Base-by-base conservation (phyloP, 2,329 filamentous ascomycete genomes). In the Didymella sp. region DNA sequence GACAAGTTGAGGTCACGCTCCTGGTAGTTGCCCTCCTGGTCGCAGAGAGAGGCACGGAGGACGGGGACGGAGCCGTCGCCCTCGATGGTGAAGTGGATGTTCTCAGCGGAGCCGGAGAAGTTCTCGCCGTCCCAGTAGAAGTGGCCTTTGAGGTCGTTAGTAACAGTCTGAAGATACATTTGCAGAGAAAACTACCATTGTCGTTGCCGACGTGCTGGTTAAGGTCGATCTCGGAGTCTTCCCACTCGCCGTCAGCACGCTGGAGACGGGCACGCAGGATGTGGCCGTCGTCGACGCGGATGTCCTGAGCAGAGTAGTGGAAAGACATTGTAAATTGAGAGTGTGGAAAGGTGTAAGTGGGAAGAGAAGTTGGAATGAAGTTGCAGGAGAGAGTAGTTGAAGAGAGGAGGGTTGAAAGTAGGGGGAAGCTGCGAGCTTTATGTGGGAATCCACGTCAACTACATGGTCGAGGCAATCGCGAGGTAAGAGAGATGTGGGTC, bases 1-100 rank as follows among this genome's bases (percentile, higher is more conserved):
- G 79, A 70, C 6, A 87, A 78, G 76, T 87, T 87, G 61, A 87
- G 61, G 63, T 87, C 79, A 33, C 77, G 72, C 6, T 71, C 56
- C 1, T 74, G 56, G 1, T 55, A 50, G 17, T 84, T 74, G 35
- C 83, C 83, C 0, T 82, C 75, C 1, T 70, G 45, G 28, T 79
- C 77, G 35, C 56, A 65, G 28, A 87, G 78, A 0, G 43, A 56
- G 33, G 84, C 84, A 17, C 84, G 82, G 42, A 87, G 82, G 41
- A 87, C 67, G 33, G 84, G 83, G 21, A 82, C 77, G 1, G 68
- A 61, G 19, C 76, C 81, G 22, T 75, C 81, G 21, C 82, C 84
- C 72, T 87, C 84, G 3, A 84, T 62, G 6, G 67, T 55, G 69
- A 86, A 81, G 42, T 63, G 59, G 63, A 86, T 76, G 54, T 82